phyloP scores from a whole-genome alignment of 2,329 filamentous ascomycete species.

The Monilinia vaccinii-corymbosi region DNA sequence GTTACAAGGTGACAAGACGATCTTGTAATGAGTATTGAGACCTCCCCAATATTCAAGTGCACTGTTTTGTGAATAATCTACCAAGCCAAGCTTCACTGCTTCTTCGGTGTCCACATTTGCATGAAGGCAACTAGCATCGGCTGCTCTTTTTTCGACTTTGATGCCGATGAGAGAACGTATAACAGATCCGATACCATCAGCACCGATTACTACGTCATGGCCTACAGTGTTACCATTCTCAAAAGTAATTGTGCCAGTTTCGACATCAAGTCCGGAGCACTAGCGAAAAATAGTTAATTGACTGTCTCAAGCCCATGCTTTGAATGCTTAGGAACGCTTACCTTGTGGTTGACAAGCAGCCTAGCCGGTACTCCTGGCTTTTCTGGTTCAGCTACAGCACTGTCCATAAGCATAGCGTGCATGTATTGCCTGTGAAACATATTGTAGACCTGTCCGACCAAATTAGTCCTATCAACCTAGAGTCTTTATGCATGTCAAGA shows the following conservation, averaged over 20 bases:
- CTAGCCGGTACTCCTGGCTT: slow-evolving; percentile 46
- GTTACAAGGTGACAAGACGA: slow-evolving; percentile 61
- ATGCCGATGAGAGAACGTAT: slow-evolving; percentile 51
- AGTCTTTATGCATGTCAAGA: background rate
- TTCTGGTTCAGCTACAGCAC: slow-evolving; percentile 41
- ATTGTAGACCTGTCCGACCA: slow-evolving; percentile 40
- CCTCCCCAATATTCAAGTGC: slow-evolving; percentile 66
- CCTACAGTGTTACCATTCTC: slow-evolving; percentile 24
- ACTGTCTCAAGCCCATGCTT: background rate
- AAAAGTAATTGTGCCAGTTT: slow-evolving; percentile 36
- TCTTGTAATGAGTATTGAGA: slow-evolving; percentile 56
- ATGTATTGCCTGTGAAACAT: slow-evolving; percentile 62
- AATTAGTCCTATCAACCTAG: background rate
- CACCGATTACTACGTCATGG: slow-evolving; percentile 32
- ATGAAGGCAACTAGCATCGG: slow-evolving; percentile 54
- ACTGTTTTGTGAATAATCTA: slow-evolving; percentile 51
- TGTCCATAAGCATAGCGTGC: slow-evolving; percentile 55
- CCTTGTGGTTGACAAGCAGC: slow-evolving; percentile 47
- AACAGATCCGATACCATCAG: slow-evolving; percentile 49
- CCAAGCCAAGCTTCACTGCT: slow-evolving; percentile 49
- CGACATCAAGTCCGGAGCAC: slow-evolving; percentile 36
- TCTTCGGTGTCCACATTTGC: slow-evolving; percentile 54
- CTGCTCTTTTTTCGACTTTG: slow-evolving; percentile 46
- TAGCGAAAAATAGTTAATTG: background rate
- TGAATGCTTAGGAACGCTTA: slow-evolving; percentile 24